Percentiles rank a stretch among this genome's conserved stretches.
phyloP scores from a whole-genome alignment of 495 filamentous ascomycete species.

The Trichoderma reesei region DNA sequence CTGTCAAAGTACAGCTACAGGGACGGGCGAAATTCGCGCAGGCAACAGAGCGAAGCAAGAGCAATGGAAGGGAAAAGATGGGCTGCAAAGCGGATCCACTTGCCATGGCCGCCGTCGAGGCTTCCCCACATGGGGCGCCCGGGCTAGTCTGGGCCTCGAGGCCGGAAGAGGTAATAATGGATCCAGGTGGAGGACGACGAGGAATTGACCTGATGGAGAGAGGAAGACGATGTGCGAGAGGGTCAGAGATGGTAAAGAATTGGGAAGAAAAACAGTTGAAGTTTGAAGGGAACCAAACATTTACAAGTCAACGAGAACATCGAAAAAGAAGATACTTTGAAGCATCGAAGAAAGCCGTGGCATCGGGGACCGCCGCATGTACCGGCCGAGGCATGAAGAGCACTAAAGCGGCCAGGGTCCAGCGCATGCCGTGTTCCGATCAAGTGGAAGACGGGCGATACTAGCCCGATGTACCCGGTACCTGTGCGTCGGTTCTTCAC shows the following conservation, averaged over 20 bases:
- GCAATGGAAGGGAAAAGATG: no score
- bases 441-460: not conserved
- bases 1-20: not conserved
- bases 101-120: not conserved
- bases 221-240: no score
- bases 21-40: constrained; percentile 5
- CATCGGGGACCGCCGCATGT: not conserved
- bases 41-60: no score
- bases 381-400: not conserved
- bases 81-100: not conserved
- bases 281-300: not conserved
- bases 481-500: not conserved
- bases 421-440: constrained; percentile 7
- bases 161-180: not conserved
- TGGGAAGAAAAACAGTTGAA: not conserved
- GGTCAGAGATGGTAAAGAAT: not conserved
- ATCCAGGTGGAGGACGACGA: not conserved
- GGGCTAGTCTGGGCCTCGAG: constrained; percentile 2
- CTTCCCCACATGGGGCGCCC: constrained; percentile 9
- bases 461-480: no score
- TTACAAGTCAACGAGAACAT: not conserved
- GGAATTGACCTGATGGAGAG: no score
- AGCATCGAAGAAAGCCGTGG: not conserved
- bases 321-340: not conserved
- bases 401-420: not conserved